Base-by-base conservation (phyloP, 352 stramenopile species). In the Phytophthora agathidicida region DNA sequence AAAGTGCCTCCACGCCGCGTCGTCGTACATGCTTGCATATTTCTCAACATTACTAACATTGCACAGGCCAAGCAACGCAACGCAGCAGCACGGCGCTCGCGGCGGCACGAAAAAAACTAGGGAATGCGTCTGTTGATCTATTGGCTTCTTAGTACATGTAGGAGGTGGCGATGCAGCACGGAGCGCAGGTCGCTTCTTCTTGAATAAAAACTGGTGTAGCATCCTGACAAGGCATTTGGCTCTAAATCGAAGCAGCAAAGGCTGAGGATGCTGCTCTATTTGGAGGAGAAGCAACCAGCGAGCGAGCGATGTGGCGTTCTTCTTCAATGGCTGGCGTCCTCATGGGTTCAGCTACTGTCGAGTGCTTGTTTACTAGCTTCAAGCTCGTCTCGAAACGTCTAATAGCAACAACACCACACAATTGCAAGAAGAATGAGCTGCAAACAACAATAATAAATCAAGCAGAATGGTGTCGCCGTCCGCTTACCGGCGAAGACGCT, bases 401-500 rank as follows among this genome's bases (percentile, higher is more conserved):
- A 46, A 37, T n/a, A 64, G 44, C 44, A 58, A 53, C 27, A 41
- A n/a, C 7, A 57, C 43, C 68, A 53, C 55, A 61, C 30, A 61
- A 56, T 14, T 56, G 53, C 35, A 10, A 64, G 20, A 69, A 59
- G 16, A 57, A 68, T 61, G 24, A 52, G 35, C 43, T 36, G 9
- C 28, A 13, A 60, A 50, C 30, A 13, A 20, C 35, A 19, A 41
- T 13, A 33, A 24, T 17, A 24, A n/a, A 52, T 11, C 22, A 8
- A 19, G 20, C 27, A 42, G 9, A 23, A 38, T 13, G 28, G 14
- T 28, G 16, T 26, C 64, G 26, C n/a, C n/a, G n/a, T n/a, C n/a
- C n/a, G n/a, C n/a, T n/a, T 73, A 93, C 85, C 81, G 11, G 68
- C 74, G 63, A 94, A 94, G 24, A 94, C 83, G 10, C 65, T 78